phyloP scores from a whole-genome alignment of 306 rosid genomes.

The Arachis hypogaea region DNA sequence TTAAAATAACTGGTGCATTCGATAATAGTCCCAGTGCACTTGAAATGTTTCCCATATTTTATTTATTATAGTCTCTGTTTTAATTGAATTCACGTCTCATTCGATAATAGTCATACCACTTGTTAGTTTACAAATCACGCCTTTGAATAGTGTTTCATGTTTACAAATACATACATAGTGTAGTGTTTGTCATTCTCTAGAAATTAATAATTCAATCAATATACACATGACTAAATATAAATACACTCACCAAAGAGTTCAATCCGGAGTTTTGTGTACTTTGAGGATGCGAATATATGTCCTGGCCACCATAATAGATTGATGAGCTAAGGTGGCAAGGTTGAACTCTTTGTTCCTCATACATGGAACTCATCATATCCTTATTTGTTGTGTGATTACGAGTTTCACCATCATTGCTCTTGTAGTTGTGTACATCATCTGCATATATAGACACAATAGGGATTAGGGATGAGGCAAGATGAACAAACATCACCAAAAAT shows the following conservation, averaged over 20 bases:
- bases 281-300: constrained; percentile 62
- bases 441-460: constrained; percentile 22
- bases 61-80: too few relatives aligned
- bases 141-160: neutral
- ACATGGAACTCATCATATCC: constrained; percentile 60
- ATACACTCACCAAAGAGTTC: constrained; percentile 54
- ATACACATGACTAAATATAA: neutral
- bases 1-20: too few relatives aligned
- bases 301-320: constrained; percentile 93
- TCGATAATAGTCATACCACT: too few relatives aligned
- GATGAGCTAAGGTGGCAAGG: constrained; percentile 95
- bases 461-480: too few relatives aligned
- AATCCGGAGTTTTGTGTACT: constrained; percentile 43
- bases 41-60: too few relatives aligned
- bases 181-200: constrained; percentile 1
- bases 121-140: neutral
- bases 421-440: constrained; percentile 43
- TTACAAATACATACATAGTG: neutral
- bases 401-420: constrained; percentile 50
- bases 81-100: too few relatives aligned
- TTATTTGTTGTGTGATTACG: constrained; percentile 43
- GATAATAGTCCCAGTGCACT: too few relatives aligned
- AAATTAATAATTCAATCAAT: neutral
- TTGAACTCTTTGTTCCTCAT: constrained; percentile 71
- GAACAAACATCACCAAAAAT: neutral